Percentiles rank a stretch among this genome's conserved stretches.
phyloP scores from a whole-genome alignment of 2,329 filamentous ascomycete genomes.

The Penicillium carneum region DNA sequence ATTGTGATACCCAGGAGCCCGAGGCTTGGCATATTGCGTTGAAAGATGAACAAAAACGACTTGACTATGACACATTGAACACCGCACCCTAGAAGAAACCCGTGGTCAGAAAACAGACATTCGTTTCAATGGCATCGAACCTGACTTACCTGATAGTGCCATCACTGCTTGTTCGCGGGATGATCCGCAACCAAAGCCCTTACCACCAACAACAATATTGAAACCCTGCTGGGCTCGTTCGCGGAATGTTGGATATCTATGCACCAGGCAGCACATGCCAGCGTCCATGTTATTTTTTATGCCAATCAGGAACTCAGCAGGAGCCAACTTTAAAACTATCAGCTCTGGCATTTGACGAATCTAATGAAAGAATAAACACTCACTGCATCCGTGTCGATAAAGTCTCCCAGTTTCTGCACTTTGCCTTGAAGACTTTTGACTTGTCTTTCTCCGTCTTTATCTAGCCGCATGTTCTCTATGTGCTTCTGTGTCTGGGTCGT shows the following conservation, averaged over 20 bases:
- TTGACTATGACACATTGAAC: conserved; percentile 56
- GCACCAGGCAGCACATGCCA: conserved; percentile 39
- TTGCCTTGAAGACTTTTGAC: conserved; percentile 42
- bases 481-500: not conserved
- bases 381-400: conserved; percentile 54
- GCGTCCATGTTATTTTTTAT: conserved; percentile 40
- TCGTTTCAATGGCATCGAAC: not conserved
- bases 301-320: conserved; percentile 48
- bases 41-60: conserved; percentile 58
- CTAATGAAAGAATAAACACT: conserved; percentile 6
- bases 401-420: conserved; percentile 54
- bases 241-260: conserved; percentile 53
- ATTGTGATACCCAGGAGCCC: conserved; percentile 57
- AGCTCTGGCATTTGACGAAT: not conserved
- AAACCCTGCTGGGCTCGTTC: conserved; percentile 46
- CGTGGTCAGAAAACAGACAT: not conserved
- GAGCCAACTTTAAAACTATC: conserved; percentile 47
- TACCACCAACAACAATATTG: conserved; percentile 56
- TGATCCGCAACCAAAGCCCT: conserved; percentile 57
- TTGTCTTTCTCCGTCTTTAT: not conserved
- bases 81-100: conserved; percentile 25
- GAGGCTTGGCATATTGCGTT: conserved; percentile 56
- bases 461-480: not conserved
- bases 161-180: conserved; percentile 56
- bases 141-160: conserved; percentile 46